These are phyloP conservation scores for Hemileia vastatrix DNA, from an alignment of 1,284 basidiomycete species.

Conservation along the genomic window DNA sequence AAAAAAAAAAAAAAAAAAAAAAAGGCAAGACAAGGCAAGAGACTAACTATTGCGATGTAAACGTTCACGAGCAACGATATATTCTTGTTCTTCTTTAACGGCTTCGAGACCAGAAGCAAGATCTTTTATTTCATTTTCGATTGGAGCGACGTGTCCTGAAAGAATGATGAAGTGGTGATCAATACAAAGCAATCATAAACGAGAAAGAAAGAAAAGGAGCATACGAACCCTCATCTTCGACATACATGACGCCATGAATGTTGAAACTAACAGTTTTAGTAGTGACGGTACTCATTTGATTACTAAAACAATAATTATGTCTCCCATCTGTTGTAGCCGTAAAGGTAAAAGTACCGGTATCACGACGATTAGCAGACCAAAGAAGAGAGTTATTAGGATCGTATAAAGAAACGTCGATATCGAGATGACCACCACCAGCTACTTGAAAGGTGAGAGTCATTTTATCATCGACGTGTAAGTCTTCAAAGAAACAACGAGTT, in stretches of 20 bases:
- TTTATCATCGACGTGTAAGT: slow-evolving; percentile 18
- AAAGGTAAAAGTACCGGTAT: slow-evolving; percentile 75
- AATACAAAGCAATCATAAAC: background rate
- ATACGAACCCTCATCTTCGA: slow-evolving; percentile 66
- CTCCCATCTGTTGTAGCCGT: slow-evolving; percentile 77
- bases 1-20: background rate
- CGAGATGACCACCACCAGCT: slow-evolving; percentile 76
- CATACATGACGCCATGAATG: slow-evolving; percentile 92
- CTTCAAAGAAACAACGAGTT: slow-evolving; percentile 11
- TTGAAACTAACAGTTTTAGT: slow-evolving; percentile 98
- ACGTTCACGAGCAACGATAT: slow-evolving; percentile 86
- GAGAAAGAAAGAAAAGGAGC: background rate
- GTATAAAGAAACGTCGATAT: slow-evolving; percentile 85
- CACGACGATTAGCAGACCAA: slow-evolving; percentile 12
- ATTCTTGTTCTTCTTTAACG: slow-evolving; percentile 98
- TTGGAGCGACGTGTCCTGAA: slow-evolving; percentile 60
- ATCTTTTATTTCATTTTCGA: slow-evolving; percentile 86
- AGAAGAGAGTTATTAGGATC: slow-evolving; percentile 22
- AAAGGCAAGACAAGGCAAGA: background rate
- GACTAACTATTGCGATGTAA: slow-evolving; percentile 72
- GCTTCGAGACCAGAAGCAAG: slow-evolving; percentile 73
- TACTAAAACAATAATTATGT: slow-evolving; percentile 95
- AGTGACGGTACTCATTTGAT: slow-evolving; percentile 87
- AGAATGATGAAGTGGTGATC: slow-evolving; percentile 31
- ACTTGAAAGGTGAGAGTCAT: slow-evolving; percentile 24